These are phyloP conservation scores for Torrubiellomyces zombiae DNA, from an alignment of 2,329 filamentous ascomycete genomes.

Conservation along the genomic window DNA sequence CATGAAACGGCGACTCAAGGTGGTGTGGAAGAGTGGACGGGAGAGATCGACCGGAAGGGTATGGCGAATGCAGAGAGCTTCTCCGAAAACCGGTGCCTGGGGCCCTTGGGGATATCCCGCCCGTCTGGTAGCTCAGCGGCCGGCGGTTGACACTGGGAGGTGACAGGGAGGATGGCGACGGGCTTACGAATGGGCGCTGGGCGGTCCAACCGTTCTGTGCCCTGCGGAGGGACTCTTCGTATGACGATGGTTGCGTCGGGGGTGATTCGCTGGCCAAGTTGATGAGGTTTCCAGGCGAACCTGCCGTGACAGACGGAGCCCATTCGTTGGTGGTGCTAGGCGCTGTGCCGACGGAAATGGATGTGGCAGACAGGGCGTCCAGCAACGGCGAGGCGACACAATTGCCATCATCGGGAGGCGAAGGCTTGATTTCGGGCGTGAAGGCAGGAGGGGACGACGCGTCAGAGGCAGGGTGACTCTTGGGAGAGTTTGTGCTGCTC, in stretches of 20 bases:
- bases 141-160: slow-evolving; percentile 21
- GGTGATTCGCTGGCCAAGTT: slow-evolving; percentile 34
- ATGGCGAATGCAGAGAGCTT: slow-evolving; percentile 34
- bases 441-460: slow-evolving; percentile 25
- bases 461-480: slow-evolving; percentile 22
- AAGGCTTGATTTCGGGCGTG: slow-evolving; percentile 29
- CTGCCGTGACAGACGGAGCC: slow-evolving; percentile 23
- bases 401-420: slow-evolving; percentile 24
- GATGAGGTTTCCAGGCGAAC: slow-evolving; percentile 36
- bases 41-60: slow-evolving; percentile 26
- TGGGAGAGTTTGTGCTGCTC: slow-evolving; percentile 16
- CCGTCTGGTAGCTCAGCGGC: slow-evolving; percentile 38
- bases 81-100: slow-evolving; percentile 21
- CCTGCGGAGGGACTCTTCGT: slow-evolving; percentile 28
- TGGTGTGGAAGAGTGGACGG: slow-evolving; percentile 48
- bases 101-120: slow-evolving; percentile 21
- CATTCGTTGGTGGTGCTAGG: slow-evolving; percentile 31
- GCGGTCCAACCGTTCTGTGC: slow-evolving; percentile 28
- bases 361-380: slow-evolving; percentile 30
- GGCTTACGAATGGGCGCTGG: slow-evolving; percentile 26
- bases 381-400: slow-evolving; percentile 27
- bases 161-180: slow-evolving; percentile 26
- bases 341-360: slow-evolving; percentile 30
- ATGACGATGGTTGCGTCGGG: slow-evolving; percentile 34
- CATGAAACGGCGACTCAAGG: slow-evolving; percentile 62